These are phyloP conservation scores for Hymenoscyphus fructigenus DNA, from an alignment of 2,329 filamentous ascomycete genomes.

Conservation along the genomic window DNA sequence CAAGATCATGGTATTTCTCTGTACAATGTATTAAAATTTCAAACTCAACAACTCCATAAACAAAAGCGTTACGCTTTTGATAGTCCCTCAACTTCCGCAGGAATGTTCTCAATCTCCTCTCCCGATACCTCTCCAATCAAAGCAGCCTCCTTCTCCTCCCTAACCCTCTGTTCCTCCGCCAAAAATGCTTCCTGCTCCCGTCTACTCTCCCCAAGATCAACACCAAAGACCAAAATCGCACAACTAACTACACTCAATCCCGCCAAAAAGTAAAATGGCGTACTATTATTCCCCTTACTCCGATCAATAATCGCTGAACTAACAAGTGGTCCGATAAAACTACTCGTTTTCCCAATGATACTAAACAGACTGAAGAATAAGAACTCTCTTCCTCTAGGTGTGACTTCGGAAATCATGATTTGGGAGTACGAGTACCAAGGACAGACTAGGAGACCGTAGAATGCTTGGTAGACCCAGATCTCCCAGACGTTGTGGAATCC, in stretches of 20 bases:
- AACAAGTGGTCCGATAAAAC: slow-evolving; percentile 68
- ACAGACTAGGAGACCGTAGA: slow-evolving; percentile 66
- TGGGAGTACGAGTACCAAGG: slow-evolving; percentile 71
- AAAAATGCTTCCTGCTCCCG: slow-evolving; percentile 59
- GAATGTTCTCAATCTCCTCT: slow-evolving; percentile 12
- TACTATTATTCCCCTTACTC: slow-evolving; percentile 51
- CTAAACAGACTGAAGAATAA: slow-evolving; percentile 69
- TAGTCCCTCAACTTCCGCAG: background rate
- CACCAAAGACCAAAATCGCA: slow-evolving; percentile 50
- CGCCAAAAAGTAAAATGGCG: slow-evolving; percentile 67
- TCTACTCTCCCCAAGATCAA: slow-evolving; percentile 61
- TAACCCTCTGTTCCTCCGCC: slow-evolving; percentile 24
- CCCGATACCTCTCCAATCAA: background rate
- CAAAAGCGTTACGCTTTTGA: background rate
- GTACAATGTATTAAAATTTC: too few species aligned
- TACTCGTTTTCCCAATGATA: slow-evolving; percentile 67
- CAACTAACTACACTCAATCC: slow-evolving; percentile 57
- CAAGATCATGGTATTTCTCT: too few species aligned
- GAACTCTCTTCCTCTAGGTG: slow-evolving; percentile 62
- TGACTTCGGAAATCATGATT: slow-evolving; percentile 70
- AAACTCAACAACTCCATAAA: background rate
- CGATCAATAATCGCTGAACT: slow-evolving; percentile 68
- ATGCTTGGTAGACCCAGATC: slow-evolving; percentile 48
- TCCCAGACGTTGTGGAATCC: slow-evolving; percentile 49
- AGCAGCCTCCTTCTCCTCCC: slow-evolving; percentile 28